Evolutionary conservation across 108 stramenopile genomes (phyloP), one percentile per base, ranked within the genome.

Genomic region (Thalassiosira profunda): DNA sequence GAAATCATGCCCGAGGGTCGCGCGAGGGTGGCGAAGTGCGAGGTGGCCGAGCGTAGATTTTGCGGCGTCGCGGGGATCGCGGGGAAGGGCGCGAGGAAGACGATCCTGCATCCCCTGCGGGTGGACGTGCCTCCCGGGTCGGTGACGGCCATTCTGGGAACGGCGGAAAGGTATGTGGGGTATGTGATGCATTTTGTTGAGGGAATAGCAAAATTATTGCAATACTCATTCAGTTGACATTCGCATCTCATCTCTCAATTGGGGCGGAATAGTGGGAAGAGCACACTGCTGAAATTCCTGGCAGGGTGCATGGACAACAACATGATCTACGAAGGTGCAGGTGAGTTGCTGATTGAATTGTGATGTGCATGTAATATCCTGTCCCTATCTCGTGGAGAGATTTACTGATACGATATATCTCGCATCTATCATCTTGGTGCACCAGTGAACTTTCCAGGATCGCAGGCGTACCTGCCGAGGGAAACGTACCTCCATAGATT

Each of bases 71-170:
- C n/a, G n/a, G n/a, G n/a, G 24, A 14, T 5, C 29, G 33, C 30
- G 52, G 30, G 5, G 33, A 31, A 8, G 5, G 52, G 33, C n/a
- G 14, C 23, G 20, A 49, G 41, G 36, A 42, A 41, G 28, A 38
- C 35, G 1, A 18, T 86, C 31, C 56, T 86, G 40, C 62, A 80
- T 17, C 44, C 44, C 23, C 81, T 83, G 79, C 48, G 49, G 7
- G 15, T 86, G 3, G 46, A 78, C 40, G 63, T 83, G 34, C 86
- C 86, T 10, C 76, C 69, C 35, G 71, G 79, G 17, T 55, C 66
- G 17, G 77, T 89, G 3, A 72, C 80, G n/a, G 84, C 79, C 1
- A 88, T 88, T 45, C 24, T 88, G 11, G 87, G 87, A 10, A 82
- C 84, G 2, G 36, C 52, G 23, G 84, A 79, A 24, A 63, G 68